Base-by-base conservation (phyloP, 1,284 basidiomycete species). In the Anthracocystis panici-leucophaei region DNA sequence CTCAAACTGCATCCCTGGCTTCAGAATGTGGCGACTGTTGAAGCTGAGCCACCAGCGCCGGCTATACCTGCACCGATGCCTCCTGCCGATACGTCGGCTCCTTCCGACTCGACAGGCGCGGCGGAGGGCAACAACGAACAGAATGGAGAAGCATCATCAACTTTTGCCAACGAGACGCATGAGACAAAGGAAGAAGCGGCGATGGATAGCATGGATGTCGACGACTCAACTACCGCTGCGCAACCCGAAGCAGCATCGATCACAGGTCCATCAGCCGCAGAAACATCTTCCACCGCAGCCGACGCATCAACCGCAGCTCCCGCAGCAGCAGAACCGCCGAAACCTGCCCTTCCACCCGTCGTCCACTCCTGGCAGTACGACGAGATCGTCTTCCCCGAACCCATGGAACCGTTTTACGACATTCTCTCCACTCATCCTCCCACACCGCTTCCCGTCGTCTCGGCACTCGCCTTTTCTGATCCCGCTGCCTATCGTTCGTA, bases 321-420 rank as follows among this genome's bases (percentile, higher is more conserved):
- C n/a, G 23, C 21, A 9, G 35, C 66, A 7, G 38, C 57, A 1
- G 55, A 59, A 14, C 23, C 65, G 16, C 46, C 62, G 35, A 75
- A 65, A 41, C 66, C 64, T 4, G 63, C 73, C 4, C 74, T 71
- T n/a, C 80, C 82, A 20, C 81, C 82, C 21, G 83, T 84, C 6
- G 82, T 85, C 18, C 93, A 98, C 85, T 93, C 94, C 0, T 99
- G 97, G 96, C 95, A 98, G 83, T 99, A 99, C 87, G 97, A 99
- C 85, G 97, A 99, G 78, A 90, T 99, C 68, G 94, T 99, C 51
- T 99, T 99, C 87, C 91, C 91, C 76, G 96, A 99, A 81, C 97
- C 97, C 1, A 94, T 92, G 69, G 91, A 94, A 68, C 88, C 91
- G 29, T 96, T 99, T 87, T 90, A 97, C 79, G 90, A 91, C 78